Evolutionary conservation across 805 yeast genomes (phyloP).

Genomic region (Lipomyces kockii): DNA sequence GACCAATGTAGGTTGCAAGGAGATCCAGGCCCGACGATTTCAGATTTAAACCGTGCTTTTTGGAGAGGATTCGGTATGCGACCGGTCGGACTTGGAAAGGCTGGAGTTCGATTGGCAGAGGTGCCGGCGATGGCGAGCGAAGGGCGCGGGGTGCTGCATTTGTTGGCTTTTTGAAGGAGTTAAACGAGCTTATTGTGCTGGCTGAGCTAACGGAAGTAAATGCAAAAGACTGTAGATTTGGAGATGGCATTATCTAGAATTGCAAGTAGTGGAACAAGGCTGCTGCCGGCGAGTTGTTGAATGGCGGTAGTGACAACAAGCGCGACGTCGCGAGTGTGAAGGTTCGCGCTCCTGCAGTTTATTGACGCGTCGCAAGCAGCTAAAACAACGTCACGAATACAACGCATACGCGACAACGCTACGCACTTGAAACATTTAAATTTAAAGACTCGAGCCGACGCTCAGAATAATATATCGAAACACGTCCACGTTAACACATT

Average conservation of each 20-base stretch:
- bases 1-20: conserved; percentile 76
- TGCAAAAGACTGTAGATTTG: conserved; percentile 17
- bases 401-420: conserved; percentile 2
- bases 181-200: conserved; percentile 7
- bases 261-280: background rate
- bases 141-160: background rate
- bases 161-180: conserved; percentile 19
- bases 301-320: background rate
- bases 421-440: background rate
- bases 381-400: background rate
- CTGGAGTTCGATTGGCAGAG: conserved; percentile 73
- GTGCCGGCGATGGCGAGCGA: conserved; percentile 24
- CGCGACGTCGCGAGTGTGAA: background rate
- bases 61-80: conserved; percentile 87
- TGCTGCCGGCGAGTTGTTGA: background rate
- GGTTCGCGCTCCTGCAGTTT: background rate
- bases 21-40: conserved; percentile 80
- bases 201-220: background rate
- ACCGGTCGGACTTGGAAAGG: conserved; percentile 87
- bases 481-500: background rate
- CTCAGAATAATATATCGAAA: too few species aligned
- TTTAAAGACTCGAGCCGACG: background rate
- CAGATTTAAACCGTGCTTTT: conserved; percentile 88
- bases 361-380: conserved; percentile 2
- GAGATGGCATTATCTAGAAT: conserved; percentile 18